phyloP scores from a whole-genome alignment of 208 protist species.

The Tetramitus jugosus region DNA sequence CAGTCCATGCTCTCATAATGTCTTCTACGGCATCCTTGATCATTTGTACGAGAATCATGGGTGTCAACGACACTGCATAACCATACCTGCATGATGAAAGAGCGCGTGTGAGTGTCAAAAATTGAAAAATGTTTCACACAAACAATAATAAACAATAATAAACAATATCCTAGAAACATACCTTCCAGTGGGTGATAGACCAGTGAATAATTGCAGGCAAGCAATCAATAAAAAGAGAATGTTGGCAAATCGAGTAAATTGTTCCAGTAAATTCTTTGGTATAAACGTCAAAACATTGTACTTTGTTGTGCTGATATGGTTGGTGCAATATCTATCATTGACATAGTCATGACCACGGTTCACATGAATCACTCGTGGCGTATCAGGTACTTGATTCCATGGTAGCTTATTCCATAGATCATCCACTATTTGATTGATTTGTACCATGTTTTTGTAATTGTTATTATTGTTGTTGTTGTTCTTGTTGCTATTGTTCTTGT shows the following conservation, averaged over 20 bases:
- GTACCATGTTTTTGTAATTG: no score
- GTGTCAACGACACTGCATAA: not conserved
- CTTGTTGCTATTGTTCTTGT: no score
- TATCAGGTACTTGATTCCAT: not conserved
- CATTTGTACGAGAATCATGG: not conserved
- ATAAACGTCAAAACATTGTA: slow-evolving; percentile 27
- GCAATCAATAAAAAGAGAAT: slow-evolving; percentile 43
- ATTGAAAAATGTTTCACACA: not conserved
- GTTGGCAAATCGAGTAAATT: slow-evolving; percentile 39
- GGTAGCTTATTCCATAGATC: not conserved
- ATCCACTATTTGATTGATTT: not conserved
- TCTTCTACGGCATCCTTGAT: slow-evolving; percentile 13
- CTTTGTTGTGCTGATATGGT: not conserved
- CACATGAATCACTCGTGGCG: no score
- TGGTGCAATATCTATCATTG: not conserved
- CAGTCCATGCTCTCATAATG: not conserved
- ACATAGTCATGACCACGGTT: no score
- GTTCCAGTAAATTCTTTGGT: slow-evolving; percentile 43
- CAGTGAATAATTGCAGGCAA: slow-evolving; percentile 28
- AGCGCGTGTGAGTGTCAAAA: not conserved
- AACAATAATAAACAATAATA: slow-evolving; percentile 38
- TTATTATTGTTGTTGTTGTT: no score
- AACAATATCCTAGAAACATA: slow-evolving; percentile 36
- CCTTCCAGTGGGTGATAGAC: slow-evolving; percentile 16
- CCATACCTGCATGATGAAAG: not conserved